A percentile compares a stretch with the other conserved stretches of the same genome.
Evolutionary conservation across 2,329 filamentous ascomycete genomes (phyloP).

Genomic region (Talaromyces sp.): DNA sequence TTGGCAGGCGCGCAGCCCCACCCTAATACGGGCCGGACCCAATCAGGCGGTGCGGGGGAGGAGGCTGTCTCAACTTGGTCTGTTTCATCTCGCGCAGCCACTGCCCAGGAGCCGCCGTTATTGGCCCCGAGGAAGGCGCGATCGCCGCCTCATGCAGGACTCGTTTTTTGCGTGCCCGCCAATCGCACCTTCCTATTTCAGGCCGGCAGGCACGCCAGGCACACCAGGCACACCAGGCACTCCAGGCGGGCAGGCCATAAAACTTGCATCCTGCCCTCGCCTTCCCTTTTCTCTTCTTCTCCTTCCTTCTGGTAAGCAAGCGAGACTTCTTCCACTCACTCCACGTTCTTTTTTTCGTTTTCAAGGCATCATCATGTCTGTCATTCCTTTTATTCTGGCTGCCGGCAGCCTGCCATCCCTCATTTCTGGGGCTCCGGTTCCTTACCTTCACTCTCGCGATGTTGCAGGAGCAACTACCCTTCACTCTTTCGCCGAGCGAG

Average conservation of each 20-base stretch:
- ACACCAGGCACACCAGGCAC: background rate
- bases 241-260: background rate
- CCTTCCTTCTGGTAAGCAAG: conserved; percentile 11
- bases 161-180: background rate
- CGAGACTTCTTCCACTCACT: conserved; percentile 14
- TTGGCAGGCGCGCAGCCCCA: background rate
- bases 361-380: conserved; percentile 11
- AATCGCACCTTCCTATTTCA: background rate
- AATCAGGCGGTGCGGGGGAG: background rate
- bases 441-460: conserved; percentile 10
- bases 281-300: background rate
- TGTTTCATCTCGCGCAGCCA: background rate
- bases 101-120: background rate
- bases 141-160: background rate
- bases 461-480: background rate
- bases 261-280: background rate
- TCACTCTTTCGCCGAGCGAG: conserved; percentile 8
- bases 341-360: conserved; percentile 5
- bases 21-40: background rate
- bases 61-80: background rate
- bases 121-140: background rate
- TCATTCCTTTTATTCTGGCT: conserved; percentile 14
- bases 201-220: background rate
- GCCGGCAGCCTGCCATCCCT: conserved; percentile 13
- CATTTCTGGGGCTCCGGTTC: conserved; percentile 12